Base-by-base conservation (phyloP, 2,329 filamentous ascomycete genomes). In the Exophiala aquamarina region DNA sequence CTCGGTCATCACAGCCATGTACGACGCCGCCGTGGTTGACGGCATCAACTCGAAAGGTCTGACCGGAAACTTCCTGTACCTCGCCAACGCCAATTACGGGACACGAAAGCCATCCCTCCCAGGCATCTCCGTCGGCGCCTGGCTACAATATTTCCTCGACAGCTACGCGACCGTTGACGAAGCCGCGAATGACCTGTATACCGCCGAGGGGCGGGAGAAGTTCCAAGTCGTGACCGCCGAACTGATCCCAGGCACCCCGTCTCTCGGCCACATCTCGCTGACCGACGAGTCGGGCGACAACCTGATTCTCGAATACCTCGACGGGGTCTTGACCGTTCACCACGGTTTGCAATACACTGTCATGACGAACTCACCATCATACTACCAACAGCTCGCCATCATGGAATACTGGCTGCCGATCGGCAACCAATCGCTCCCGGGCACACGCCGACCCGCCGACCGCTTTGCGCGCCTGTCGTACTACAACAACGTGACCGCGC, bases 71-170 rank as follows among this genome's bases (percentile, higher is more conserved):
- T 4, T 45, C 8, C 42, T 45, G 7, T 45, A 45, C 23, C 34
- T 45, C n/a, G 5, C 18, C 13, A 13, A 23, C 34, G 32, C 19
- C 21, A 21, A 45, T 17, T 45, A 45, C 35, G 42, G 42, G 17
- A 26, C 14, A 11, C 42, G 42, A 17, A 26, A 45, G 20, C 17
- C 13, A 11, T 38, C 42, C 5, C 3, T 11, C 14, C 42, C 42
- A 11, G 42, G 19, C 8, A 9, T 45, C 2, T 23, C 42, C 7
- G 15, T 45, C n/a, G 43, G 34, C 15, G 23, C 18, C 4, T 45
- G 43, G 43, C 43, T 40, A n/a, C 43, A 45, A 17, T 45, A 45
- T 19, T 45, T 29, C 23, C 34, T 45, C 20, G 43, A 45, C 43
- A 38, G 28, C 34, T 45, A 45, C 17, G 43, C 33, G 9, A 45